These are phyloP conservation scores for Diaporthe velutina DNA, from an alignment of 2,329 filamentous ascomycete species.

Conservation along the genomic window DNA sequence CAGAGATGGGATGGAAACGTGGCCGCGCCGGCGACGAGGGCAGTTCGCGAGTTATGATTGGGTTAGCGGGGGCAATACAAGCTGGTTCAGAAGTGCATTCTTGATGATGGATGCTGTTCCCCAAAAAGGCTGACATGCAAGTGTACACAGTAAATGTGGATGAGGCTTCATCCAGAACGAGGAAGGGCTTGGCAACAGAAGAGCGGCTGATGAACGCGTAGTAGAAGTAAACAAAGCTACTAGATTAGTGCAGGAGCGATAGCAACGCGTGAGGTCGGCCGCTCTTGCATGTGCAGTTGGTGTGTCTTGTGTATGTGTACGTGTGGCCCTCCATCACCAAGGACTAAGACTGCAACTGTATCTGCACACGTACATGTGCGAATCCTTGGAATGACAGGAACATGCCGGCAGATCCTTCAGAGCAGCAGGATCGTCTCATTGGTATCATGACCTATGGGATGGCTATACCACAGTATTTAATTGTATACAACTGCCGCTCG, in stretches of 20 bases:
- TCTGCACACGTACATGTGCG: not conserved
- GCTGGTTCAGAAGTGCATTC: slow-evolving; percentile 19
- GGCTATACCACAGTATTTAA: not conserved
- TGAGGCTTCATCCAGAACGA: slow-evolving; percentile 16
- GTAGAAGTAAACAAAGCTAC: slow-evolving; percentile 15
- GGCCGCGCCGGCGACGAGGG: slow-evolving; percentile 14
- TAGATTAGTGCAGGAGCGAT: slow-evolving; percentile 1
- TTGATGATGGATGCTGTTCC: slow-evolving; percentile 23
- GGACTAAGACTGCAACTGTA: not conserved
- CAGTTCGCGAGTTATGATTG: slow-evolving; percentile 5
- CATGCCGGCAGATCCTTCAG: not conserved
- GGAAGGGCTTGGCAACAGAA: not conserved
- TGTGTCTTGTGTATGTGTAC: not conserved
- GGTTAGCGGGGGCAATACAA: not conserved
- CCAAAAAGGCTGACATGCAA: slow-evolving; percentile 26
- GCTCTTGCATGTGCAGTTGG: slow-evolving; percentile 6
- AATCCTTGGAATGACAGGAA: slow-evolving; percentile 13
- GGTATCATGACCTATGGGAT: slow-evolving; percentile 5
- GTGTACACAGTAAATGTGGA: not conserved
- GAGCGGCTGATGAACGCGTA: not conserved
- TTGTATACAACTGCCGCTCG: not conserved
- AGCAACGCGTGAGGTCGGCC: slow-evolving; percentile 4
- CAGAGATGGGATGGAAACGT: slow-evolving; percentile 25
- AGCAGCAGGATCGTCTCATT: not conserved
- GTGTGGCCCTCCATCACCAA: not conserved